Percentiles rank a stretch among this genome's conserved stretches.
These are phyloP conservation scores for Phlebopus sp. DNA, from an alignment of 1,284 basidiomycete genomes.

Conservation along the genomic window DNA sequence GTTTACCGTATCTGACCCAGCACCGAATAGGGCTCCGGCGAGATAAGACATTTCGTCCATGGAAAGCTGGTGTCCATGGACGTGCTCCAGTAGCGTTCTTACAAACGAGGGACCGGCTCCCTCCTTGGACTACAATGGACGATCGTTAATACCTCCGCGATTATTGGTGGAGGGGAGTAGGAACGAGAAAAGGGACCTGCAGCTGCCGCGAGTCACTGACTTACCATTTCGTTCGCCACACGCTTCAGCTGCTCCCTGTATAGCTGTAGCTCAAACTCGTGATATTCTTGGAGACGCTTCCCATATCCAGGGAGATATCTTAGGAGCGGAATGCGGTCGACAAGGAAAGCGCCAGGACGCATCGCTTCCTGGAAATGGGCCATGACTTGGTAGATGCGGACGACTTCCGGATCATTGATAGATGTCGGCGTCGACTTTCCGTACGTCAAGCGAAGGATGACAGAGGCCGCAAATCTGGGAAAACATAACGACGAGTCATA, in stretches of 20 bases:
- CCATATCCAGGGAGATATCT: conserved; percentile 33
- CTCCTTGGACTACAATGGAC: conserved; percentile 26
- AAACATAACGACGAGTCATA: no score
- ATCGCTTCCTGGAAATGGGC: conserved; percentile 49
- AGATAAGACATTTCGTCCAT: conserved; percentile 58
- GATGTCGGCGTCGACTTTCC: conserved; percentile 49
- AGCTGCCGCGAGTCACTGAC: conserved; percentile 9
- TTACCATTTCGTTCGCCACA: conserved; percentile 46
- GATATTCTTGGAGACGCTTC: conserved; percentile 34
- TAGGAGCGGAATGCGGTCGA: conserved; percentile 59
- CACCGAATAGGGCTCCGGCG: conserved; percentile 62
- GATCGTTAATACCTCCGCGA: no score
- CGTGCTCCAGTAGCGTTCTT: conserved; percentile 54
- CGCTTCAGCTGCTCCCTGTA: conserved; percentile 48
- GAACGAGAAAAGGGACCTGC: background rate
- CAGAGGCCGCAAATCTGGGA: conserved; percentile 59
- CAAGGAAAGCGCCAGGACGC: conserved; percentile 54
- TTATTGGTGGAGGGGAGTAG: no score
- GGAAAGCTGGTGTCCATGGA: conserved; percentile 46
- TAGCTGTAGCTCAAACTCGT: conserved; percentile 53
- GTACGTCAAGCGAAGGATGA: conserved; percentile 66
- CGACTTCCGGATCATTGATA: conserved; percentile 56
- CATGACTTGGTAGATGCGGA: conserved; percentile 47
- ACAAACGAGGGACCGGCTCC: conserved; percentile 47
- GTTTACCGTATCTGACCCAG: conserved; percentile 61